Evolutionary conservation across 768 basidiomycete species (phyloP).

Genomic region (Tricholoma matsutake): DNA sequence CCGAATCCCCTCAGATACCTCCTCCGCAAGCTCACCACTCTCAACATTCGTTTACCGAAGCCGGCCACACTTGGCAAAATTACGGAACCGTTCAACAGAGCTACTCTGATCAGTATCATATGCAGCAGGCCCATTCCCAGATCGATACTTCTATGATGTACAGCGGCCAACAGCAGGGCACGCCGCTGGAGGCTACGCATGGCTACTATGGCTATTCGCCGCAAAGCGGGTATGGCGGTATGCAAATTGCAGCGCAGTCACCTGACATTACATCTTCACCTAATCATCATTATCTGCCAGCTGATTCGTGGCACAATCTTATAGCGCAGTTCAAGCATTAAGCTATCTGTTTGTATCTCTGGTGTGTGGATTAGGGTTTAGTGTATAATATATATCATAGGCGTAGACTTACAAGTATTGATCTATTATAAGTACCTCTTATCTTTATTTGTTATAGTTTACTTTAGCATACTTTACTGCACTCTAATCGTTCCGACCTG

Average conservation of each 20-base stretch:
- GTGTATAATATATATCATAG: constrained; percentile 12
- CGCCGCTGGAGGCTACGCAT: constrained; percentile 27
- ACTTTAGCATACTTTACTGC: constrained; percentile 3
- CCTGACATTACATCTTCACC: constrained; percentile 31
- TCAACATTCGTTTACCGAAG: constrained; percentile 13
- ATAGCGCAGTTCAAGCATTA: constrained; percentile 41
- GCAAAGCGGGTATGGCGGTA: constrained; percentile 17
- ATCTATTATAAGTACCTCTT: constrained; percentile 11
- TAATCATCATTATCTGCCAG: constrained; percentile 31
- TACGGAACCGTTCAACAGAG: constrained; percentile 34
- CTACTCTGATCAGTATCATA: constrained; percentile 23
- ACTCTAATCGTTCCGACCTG: not conserved
- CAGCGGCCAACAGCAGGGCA: constrained; percentile 19
- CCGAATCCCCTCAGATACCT: constrained; percentile 42
- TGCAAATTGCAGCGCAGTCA: constrained; percentile 21
- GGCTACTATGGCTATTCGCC: constrained; percentile 31
- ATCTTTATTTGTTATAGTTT: constrained; percentile 31
- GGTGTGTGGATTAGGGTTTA: constrained; percentile 5
- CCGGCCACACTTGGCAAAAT: constrained; percentile 27
- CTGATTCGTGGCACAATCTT: constrained; percentile 48
- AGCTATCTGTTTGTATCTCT: not conserved
- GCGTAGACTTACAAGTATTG: not conserved
- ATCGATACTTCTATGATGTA: constrained; percentile 16
- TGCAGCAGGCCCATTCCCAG: constrained; percentile 15
- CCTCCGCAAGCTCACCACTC: constrained; percentile 13